These are phyloP conservation scores for Fusarium marasasianum DNA, from an alignment of 2,329 filamentous ascomycete species.

Conservation along the genomic window DNA sequence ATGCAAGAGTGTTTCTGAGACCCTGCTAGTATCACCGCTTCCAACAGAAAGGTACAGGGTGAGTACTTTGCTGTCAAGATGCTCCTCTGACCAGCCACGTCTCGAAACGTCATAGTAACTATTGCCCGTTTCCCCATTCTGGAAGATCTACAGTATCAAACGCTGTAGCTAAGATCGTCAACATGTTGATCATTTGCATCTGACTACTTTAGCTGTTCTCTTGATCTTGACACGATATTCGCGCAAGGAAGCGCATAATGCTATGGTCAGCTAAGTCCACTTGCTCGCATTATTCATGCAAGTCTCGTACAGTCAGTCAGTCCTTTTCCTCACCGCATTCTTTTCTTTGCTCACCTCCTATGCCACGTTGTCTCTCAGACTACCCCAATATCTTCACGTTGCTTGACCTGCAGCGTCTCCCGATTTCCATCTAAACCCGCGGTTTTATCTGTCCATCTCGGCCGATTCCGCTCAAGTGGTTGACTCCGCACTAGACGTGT, in stretches of 20 bases:
- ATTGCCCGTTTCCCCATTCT: conserved; percentile 5
- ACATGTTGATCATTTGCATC: neutral
- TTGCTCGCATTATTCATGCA: conserved; percentile 13
- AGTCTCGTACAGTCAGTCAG: conserved; percentile 11
- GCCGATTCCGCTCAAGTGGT: conserved; percentile 14
- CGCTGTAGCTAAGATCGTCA: neutral
- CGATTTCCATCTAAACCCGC: neutral
- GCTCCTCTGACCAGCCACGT: neutral
- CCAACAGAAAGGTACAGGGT: conserved; percentile 13
- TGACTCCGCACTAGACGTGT: neutral
- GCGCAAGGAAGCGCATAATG: neutral
- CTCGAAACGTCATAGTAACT: conserved; percentile 7
- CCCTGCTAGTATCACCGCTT: conserved; percentile 23
- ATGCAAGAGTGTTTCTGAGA: conserved; percentile 17
- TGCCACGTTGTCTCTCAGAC: conserved; percentile 14
- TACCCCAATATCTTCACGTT: conserved; percentile 30
- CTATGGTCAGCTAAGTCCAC: neutral
- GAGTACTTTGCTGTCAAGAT: conserved; percentile 4
- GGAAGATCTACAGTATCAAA: conserved; percentile 15
- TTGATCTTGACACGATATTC: neutral
- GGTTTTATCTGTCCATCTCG: conserved; percentile 2
- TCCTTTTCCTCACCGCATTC: conserved; percentile 36
- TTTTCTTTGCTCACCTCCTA: neutral
- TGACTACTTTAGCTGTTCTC: neutral
- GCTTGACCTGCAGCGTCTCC: conserved; percentile 1